Evolutionary conservation across 192 early-diverging fungal species (phyloP).

Genomic region (Haplosporangium gracile): DNA sequence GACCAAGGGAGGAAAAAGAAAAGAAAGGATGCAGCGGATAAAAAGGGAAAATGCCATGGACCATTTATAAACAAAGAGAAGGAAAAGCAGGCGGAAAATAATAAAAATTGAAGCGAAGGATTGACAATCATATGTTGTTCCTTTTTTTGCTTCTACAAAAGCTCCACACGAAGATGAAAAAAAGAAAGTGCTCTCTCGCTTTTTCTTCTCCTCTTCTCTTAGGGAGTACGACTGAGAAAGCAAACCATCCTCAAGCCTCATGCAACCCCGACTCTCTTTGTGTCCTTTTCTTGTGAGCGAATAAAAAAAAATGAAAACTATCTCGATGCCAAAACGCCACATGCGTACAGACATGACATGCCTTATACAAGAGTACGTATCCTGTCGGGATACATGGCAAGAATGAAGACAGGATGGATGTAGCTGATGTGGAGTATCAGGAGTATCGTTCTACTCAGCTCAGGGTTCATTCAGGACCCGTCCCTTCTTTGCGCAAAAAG

Average conservation of each 20-base stretch:
- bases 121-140: background rate
- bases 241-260: background rate
- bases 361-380: too few species aligned
- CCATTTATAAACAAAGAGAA: background rate
- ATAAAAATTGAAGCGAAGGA: background rate
- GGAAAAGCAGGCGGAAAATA: constrained; percentile 7
- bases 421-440: background rate
- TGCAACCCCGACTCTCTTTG: constrained; percentile 1
- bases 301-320: background rate
- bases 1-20: background rate
- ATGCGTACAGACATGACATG: background rate
- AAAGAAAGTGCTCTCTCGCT: background rate
- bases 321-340: background rate
- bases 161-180: background rate
- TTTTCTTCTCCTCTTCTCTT: background rate
- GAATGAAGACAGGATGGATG: background rate
- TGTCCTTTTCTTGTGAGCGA: constrained; percentile 1
- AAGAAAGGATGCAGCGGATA: background rate
- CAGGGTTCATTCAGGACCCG: background rate
- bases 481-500: background rate
- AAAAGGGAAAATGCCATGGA: background rate
- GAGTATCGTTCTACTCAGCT: background rate
- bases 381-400: background rate
- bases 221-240: background rate
- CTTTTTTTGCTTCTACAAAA: background rate